phyloP scores from a whole-genome alignment of 2,329 filamentous ascomycete genomes.

The Chaetomium globosum region DNA sequence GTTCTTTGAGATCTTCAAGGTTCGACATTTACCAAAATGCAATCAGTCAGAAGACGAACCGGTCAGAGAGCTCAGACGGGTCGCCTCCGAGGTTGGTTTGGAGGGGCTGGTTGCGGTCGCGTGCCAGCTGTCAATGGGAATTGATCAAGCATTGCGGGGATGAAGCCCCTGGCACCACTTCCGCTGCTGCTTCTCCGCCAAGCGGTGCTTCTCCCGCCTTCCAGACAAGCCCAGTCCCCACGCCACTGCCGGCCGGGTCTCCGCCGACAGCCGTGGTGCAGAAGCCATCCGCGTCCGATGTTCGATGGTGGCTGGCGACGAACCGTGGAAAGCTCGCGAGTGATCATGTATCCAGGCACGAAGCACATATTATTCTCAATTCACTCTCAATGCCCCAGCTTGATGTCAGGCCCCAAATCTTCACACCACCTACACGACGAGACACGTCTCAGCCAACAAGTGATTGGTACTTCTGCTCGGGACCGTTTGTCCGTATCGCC shows the following conservation, averaged over 20 bases:
- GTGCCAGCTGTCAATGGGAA: background rate
- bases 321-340: background rate
- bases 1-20: background rate
- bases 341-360: background rate
- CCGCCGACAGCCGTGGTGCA: background rate
- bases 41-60: too few species aligned
- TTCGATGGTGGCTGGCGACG: background rate
- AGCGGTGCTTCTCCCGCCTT: constrained; percentile 15
- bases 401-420: too few species aligned
- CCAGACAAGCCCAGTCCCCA: constrained; percentile 15
- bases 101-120: background rate
- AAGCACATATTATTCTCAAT: too few species aligned
- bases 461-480: constrained; percentile 22
- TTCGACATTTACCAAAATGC: background rate
- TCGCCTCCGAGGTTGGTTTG: background rate
- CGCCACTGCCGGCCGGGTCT: background rate
- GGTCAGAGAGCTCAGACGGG: background rate
- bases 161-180: background rate
- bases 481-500: constrained; percentile 30
- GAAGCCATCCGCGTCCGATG: background rate
- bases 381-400: too few species aligned
- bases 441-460: background rate
- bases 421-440: background rate
- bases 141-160: constrained; percentile 8
- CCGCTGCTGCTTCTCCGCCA: constrained; percentile 1